phyloP scores from a whole-genome alignment of 2,329 filamentous ascomycete genomes.

The Scedosporium boydii region DNA sequence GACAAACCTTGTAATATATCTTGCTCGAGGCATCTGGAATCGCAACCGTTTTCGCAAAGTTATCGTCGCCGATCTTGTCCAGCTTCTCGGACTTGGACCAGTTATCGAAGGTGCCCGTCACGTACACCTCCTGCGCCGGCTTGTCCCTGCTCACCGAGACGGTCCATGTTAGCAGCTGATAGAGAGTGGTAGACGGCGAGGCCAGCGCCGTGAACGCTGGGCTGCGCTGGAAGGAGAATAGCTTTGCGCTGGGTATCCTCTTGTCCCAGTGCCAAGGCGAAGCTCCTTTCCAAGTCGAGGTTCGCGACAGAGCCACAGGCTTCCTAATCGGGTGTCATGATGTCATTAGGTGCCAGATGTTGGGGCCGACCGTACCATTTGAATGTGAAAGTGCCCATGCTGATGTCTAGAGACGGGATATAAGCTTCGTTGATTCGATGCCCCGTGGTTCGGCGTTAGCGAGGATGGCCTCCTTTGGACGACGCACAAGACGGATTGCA shows the following conservation, averaged over 20 bases:
- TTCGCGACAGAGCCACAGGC: not conserved
- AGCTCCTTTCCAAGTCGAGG: not conserved
- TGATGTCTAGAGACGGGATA: not conserved
- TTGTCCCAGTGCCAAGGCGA: too few species aligned
- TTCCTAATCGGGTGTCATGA: not conserved
- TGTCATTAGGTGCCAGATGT: not conserved
- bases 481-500: not conserved
- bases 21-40: constrained; percentile 59
- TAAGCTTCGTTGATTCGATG: not conserved
- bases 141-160: constrained; percentile 54
- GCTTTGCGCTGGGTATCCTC: too few species aligned
- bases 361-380: not conserved
- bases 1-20: constrained; percentile 86
- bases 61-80: constrained; percentile 55
- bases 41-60: constrained; percentile 73
- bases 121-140: constrained; percentile 76
- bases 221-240: not conserved
- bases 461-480: not conserved
- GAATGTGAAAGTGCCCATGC: not conserved
- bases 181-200: not conserved
- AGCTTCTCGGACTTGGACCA: constrained; percentile 84
- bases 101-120: constrained; percentile 91
- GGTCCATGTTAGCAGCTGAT: not conserved
- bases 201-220: not conserved
- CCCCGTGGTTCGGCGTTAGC: not conserved